Base-by-base conservation (phyloP, 192 early-diverging fungal species). In the Entomortierella chlamydospora region DNA sequence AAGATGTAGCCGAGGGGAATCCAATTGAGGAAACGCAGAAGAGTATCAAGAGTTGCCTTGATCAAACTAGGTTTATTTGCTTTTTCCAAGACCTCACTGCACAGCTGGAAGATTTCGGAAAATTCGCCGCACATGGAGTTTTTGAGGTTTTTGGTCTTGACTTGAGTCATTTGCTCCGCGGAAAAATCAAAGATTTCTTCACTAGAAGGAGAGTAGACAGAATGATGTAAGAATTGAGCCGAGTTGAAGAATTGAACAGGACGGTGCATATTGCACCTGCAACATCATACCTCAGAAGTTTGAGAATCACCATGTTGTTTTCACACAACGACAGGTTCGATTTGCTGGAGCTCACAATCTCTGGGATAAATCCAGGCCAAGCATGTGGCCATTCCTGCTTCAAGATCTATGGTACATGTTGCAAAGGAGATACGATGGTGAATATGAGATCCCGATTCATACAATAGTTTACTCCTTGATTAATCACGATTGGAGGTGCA, bases 321-420 rank as follows among this genome's bases (percentile, higher is more conserved):
- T 98, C 97, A 77, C 98, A 99, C n/a, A 99, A 85, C 4, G 95
- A 84, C 7, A 98, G 83, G 71, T 94, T 98, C 18, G 91, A 88
- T 74, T 93, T 93, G 83, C 95, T 95, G 11, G 97, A 96, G n/a
- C 85, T 83, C 22, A 99, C 95, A 74, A 99, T 96, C 85, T 98
- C 97, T 15, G 98, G 94, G 69, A 99, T 98, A 81, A 99, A 99
- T 22, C 86, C 84, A 9, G 98, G 98, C 98, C 98, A 99, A 76
- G 97, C 95, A 74, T 95, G 95, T 15, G 98, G 98, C 98, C 98
- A 99, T 82, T 99, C 98, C 83, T 99, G 96, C 84, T 99, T 99
- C 61, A 99, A 79, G 51, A 99, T 97, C 94, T 95, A 70, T 43
- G 31, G 50, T 41, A 18, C 22, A 12, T 34, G 31, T 39, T 20